A percentile compares a stretch with the other conserved stretches of the same genome.
Evolutionary conservation across 768 basidiomycete genomes (phyloP).

Genomic region (Russula sp.): DNA sequence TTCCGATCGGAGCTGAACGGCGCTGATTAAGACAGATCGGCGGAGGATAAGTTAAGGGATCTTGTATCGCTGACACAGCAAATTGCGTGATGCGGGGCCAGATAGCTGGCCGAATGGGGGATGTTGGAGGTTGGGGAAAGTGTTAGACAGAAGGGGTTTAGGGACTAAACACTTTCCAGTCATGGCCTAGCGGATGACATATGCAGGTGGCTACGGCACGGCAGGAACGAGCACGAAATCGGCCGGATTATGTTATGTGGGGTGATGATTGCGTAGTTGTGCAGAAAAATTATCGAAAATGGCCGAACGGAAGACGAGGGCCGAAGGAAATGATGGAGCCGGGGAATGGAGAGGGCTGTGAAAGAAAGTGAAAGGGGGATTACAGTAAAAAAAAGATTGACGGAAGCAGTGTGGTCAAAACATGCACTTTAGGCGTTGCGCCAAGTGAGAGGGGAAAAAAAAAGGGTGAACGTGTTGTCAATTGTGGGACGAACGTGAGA

Average conservation of each 20-base stretch:
- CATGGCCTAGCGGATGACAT: not conserved
- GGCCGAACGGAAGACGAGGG: not conserved
- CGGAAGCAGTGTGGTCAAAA: conserved; percentile 4
- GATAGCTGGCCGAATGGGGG: not conserved
- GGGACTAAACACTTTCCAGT: not conserved
- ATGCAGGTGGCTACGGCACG: not conserved
- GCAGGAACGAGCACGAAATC: not conserved
- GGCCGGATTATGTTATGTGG: conserved; percentile 3
- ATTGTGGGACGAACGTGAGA: conserved; percentile 2
- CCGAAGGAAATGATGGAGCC: not conserved
- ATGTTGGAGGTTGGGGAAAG: not conserved
- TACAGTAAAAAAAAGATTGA: not conserved
- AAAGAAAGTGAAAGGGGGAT: not conserved
- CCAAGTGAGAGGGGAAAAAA: not conserved
- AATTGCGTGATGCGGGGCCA: conserved; percentile 13
- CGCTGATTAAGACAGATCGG: conserved; percentile 9
- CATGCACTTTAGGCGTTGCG: conserved; percentile 16
- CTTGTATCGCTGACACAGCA: not conserved
- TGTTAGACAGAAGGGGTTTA: conserved; percentile 4
- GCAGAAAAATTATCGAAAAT: not conserved
- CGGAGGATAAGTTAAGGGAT: not conserved
- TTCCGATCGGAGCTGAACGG: not conserved
- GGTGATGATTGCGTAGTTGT: not conserved
- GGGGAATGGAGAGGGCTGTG: conserved; percentile 16
- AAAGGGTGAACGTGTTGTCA: conserved; percentile 4